Base-by-base conservation (phyloP, 805 yeast genomes). In the Candida vaughaniae region DNA sequence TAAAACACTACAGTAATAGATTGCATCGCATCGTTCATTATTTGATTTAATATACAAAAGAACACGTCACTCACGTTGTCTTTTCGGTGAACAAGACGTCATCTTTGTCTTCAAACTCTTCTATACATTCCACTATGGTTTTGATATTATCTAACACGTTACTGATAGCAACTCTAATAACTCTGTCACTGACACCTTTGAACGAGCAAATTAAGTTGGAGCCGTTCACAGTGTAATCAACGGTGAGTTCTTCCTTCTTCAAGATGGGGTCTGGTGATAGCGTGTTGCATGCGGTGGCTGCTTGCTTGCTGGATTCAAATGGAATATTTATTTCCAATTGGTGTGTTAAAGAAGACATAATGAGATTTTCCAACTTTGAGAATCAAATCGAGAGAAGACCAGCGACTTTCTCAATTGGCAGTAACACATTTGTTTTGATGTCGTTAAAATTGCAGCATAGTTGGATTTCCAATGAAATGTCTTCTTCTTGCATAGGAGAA, bases 151-250 rank as follows among this genome's bases (percentile, higher is more conserved):
- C 96, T 38, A 90, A 66, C 12, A 85, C 75, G 46, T 82, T 83
- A 58, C 88, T 87, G 14, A 85, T 86, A 6, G 95, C 95, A 5
- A 88, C 95, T 43, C 97, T 67, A 35, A 89, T 72, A 5, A 80
- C 80, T 29, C 96, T 66, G 46, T 85, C 95, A 34, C 85, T 80
- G 0, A 69, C 67, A 2, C 88, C 87, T 6, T 64, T 56, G 47
- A 86, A 85, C 1, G 50, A 44, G 19, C 80, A 73, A 2, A 55
- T 41, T 27, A 87, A 63, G 0, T 42, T 43, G 14, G 46, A 51
- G 2, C 56, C 73, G 3, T 62, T 53, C 0, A 62, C 53, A 5
- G 52, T 30, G 43, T 78, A 79, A 1, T 46, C 47, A 4, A 80
- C 80, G 12, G 59, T 55, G 32, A 88, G 66, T 55, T 86, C 93